phyloP scores from a whole-genome alignment of 148 eudicot genomes.

The Oxyria digyna region DNA sequence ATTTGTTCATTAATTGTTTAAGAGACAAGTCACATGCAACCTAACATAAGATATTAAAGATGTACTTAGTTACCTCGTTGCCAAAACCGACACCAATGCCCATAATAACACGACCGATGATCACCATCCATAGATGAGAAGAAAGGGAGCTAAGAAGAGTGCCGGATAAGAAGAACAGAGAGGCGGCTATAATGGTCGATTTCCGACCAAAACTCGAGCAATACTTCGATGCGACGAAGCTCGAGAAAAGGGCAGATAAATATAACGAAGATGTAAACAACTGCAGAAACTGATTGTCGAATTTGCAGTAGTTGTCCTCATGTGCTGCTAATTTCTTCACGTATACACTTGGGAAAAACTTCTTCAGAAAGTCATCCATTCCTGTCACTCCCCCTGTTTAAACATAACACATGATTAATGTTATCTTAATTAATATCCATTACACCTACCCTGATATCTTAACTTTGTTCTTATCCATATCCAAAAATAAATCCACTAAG shows the following conservation, averaged over 20 bases:
- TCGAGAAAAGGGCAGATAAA: slow-evolving; percentile 31
- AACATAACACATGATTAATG: too few relatives aligned
- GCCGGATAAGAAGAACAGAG: slow-evolving; percentile 21
- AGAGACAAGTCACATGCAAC: too few relatives aligned
- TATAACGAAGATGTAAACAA: slow-evolving; percentile 67
- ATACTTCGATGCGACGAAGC: slow-evolving; percentile 15
- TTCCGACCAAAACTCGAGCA: slow-evolving; percentile 23
- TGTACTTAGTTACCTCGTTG: slow-evolving; percentile 42
- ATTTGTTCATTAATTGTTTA: too few relatives aligned
- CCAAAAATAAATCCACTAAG: background rate
- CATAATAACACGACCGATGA: slow-evolving; percentile 51
- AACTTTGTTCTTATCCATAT: slow-evolving; percentile 1
- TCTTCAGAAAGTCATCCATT: slow-evolving; percentile 56
- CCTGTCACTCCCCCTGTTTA: slow-evolving; percentile 49
- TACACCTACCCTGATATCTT: background rate
- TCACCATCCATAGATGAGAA: slow-evolving; percentile 33
- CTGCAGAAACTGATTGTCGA: slow-evolving; percentile 50
- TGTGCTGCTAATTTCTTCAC: slow-evolving; percentile 30
- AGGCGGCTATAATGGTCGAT: slow-evolving; percentile 27
- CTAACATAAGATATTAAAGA: too few relatives aligned
- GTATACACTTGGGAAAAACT: slow-evolving; percentile 48
- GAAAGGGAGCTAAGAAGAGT: slow-evolving; percentile 32
- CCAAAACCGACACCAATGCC: slow-evolving; percentile 77
- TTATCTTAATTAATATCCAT: background rate
- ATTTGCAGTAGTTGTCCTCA: slow-evolving; percentile 67